Percentiles rank a stretch among this genome's conserved stretches.
Conservation (phyloP, 2,329 filamentous ascomycete species). For the Colletotrichum sp. region DNA sequence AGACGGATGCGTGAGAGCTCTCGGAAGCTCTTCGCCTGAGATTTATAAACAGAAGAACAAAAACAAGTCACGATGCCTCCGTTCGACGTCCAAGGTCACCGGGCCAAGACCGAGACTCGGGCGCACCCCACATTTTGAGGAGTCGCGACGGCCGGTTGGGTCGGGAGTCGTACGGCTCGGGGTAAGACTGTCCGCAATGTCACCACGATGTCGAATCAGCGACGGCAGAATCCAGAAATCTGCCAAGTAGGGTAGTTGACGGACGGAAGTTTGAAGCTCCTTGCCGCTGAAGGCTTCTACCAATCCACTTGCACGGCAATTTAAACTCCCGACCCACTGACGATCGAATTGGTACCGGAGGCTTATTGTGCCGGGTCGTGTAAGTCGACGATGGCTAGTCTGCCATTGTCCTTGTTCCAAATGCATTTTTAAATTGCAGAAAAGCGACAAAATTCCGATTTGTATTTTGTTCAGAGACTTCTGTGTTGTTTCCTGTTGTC, state of each 20-base stretch:
- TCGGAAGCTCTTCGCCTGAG: neutral
- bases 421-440: neutral
- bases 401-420: neutral
- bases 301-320: neutral
- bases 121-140: conserved; percentile 12
- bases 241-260: neutral
- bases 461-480: neutral
- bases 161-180: neutral
- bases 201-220: neutral
- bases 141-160: neutral
- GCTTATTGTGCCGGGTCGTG: neutral
- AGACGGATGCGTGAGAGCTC: neutral
- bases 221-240: neutral
- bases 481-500: neutral
- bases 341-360: neutral
- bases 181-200: neutral
- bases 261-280: neutral
- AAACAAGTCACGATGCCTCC: neutral
- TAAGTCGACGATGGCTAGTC: neutral
- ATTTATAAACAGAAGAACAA: neutral
- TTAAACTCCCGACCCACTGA: neutral
- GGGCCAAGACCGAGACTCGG: neutral
- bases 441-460: neutral
- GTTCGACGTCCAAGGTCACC: neutral
- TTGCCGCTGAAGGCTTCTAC: neutral